Conservation (phyloP, 1,284 basidiomycete genomes). For the Porodaedalea pini region DNA sequence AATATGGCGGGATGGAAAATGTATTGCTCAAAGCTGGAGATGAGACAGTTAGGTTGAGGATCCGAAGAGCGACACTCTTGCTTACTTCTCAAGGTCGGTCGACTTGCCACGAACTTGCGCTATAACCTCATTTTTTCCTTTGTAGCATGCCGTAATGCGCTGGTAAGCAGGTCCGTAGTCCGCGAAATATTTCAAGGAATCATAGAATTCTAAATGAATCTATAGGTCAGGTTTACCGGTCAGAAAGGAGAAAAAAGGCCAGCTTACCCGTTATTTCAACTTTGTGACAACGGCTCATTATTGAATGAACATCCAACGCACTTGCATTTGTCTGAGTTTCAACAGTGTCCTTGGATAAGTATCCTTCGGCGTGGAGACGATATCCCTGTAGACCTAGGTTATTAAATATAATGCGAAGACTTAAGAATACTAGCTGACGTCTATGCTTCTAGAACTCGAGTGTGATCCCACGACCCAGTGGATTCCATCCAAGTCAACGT, state of each 20-base stretch:
- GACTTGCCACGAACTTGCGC: slow-evolving; percentile 19
- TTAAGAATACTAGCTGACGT: no score
- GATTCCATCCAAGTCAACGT: neutral
- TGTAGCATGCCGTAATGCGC: slow-evolving; percentile 20
- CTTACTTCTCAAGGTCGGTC: slow-evolving; percentile 20
- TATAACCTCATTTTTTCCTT: slow-evolving; percentile 22
- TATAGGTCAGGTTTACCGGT: no score
- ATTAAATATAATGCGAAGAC: no score
- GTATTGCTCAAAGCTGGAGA: slow-evolving; percentile 24
- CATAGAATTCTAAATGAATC: slow-evolving; percentile 1
- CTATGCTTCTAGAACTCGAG: no score
- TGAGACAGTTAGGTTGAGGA: no score
- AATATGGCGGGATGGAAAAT: slow-evolving; percentile 40
- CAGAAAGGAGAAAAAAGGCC: neutral
- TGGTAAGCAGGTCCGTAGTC: slow-evolving; percentile 26
- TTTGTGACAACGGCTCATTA: neutral
- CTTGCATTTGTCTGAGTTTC: neutral
- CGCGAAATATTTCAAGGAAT: slow-evolving; percentile 23
- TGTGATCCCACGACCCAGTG: neutral
- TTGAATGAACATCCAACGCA: no score
- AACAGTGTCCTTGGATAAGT: neutral
- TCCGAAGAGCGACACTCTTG: no score
- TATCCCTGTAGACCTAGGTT: no score
- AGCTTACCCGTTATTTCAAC: no score
- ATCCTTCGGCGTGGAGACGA: neutral